Evolutionary conservation across 768 basidiomycete species (phyloP).

Genomic region (Tricholoma saponaceum): DNA sequence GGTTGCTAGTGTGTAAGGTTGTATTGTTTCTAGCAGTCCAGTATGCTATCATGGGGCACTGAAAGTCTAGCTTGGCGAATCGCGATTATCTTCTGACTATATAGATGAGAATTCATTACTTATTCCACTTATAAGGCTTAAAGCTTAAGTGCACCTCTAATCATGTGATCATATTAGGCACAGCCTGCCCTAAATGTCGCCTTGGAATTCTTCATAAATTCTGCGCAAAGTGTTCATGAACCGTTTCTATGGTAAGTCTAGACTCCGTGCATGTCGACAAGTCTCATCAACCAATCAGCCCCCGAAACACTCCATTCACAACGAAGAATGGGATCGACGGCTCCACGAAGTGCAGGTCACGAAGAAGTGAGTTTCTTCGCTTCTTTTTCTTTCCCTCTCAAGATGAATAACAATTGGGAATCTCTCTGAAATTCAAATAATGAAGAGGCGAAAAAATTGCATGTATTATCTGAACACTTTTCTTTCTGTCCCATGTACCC

Average conservation of each 20-base stretch:
- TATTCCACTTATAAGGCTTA: no score
- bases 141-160: no score
- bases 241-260: conserved; percentile 32
- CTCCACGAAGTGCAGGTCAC: conserved; percentile 79
- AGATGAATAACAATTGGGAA: conserved; percentile 92
- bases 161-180: background rate
- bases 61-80: no score
- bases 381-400: conserved; percentile 20
- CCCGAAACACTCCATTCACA: conserved; percentile 58
- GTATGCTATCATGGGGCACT: background rate
- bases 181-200: conserved; percentile 31
- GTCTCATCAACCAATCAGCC: conserved; percentile 24
- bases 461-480: conserved; percentile 83
- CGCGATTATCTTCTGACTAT: no score
- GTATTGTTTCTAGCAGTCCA: no score
- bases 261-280: conserved; percentile 4
- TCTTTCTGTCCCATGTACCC: conserved; percentile 15
- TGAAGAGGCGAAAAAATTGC: conserved; percentile 68
- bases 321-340: conserved; percentile 83
- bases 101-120: no score
- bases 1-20: background rate
- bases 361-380: conserved; percentile 72
- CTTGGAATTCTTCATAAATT: conserved; percentile 24
- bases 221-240: background rate
- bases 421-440: conserved; percentile 82